Evolutionary conservation across 1,284 basidiomycete genomes (phyloP).

Genomic region (Malassezia pachydermatis): DNA sequence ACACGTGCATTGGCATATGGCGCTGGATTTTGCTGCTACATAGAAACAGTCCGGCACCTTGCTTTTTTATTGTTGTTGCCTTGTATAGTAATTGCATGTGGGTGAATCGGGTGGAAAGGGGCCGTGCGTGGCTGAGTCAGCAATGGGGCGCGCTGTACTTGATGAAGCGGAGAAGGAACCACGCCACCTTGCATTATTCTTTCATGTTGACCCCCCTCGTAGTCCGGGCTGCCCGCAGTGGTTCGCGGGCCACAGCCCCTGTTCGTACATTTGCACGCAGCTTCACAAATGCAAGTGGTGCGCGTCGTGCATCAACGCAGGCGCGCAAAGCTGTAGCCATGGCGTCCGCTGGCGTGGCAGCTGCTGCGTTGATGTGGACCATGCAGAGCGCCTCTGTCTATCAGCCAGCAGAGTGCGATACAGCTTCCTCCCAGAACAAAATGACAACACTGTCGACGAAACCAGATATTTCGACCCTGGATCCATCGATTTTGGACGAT

Average conservation of each 20-base stretch:
- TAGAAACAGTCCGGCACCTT: not conserved
- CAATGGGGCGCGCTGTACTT: no score
- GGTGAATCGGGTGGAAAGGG: no score
- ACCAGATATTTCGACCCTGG: slow-evolving; percentile 37
- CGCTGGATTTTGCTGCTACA: slow-evolving; percentile 5
- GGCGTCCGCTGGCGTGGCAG: not conserved
- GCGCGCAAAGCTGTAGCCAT: slow-evolving; percentile 1
- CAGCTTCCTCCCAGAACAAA: not conserved
- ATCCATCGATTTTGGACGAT: slow-evolving; percentile 28
- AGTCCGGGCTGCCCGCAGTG: no score
- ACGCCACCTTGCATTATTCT: not conserved
- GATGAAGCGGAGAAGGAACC: no score
- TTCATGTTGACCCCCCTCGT: not conserved
- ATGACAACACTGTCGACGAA: slow-evolving; percentile 13
- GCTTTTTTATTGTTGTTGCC: no score
- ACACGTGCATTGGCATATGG: slow-evolving; percentile 19
- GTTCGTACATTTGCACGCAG: no score
- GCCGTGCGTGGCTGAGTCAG: no score
- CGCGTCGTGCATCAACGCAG: not conserved
- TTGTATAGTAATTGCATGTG: no score
- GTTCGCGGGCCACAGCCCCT: no score
- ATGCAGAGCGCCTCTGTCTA: not conserved
- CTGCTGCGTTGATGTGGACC: slow-evolving; percentile 6
- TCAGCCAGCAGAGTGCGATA: not conserved
- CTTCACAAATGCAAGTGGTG: not conserved